These are phyloP conservation scores for Mariannaea elegans DNA, from an alignment of 2,329 filamentous ascomycete genomes.

Conservation along the genomic window DNA sequence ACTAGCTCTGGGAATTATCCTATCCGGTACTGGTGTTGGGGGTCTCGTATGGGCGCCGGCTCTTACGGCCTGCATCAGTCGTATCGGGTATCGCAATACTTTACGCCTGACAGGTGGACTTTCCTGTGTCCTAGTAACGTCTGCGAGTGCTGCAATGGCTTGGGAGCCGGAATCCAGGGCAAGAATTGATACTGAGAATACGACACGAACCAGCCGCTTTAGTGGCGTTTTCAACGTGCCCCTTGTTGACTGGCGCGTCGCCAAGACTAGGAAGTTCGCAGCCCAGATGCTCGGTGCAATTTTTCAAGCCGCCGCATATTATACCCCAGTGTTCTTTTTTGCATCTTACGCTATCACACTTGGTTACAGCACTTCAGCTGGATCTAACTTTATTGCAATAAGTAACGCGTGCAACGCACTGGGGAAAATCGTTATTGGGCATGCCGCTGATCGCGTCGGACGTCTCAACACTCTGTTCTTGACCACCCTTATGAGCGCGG, in stretches of 20 bases:
- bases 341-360: conserved; percentile 10
- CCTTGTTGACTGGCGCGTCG: not conserved
- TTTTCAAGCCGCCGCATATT: conserved; percentile 9
- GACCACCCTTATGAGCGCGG: conserved; percentile 1
- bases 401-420: conserved; percentile 24
- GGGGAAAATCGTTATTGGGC: conserved; percentile 10
- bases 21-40: conserved; percentile 9
- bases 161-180: conserved; percentile 8
- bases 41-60: conserved; percentile 16
- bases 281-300: not conserved
- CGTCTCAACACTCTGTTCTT: conserved; percentile 4
- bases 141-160: not conserved
- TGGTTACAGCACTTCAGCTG: conserved; percentile 10
- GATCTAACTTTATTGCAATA: conserved; percentile 19
- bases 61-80: not conserved
- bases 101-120: not conserved
- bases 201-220: not conserved
- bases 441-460: not conserved
- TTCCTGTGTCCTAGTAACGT: not conserved
- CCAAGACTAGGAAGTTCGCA: not conserved
- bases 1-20: conserved; percentile 8
- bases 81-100: conserved; percentile 13
- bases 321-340: conserved; percentile 15
- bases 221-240: conserved; percentile 1
- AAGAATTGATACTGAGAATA: not conserved